Evolutionary conservation across 78 protist genomes (phyloP), one percentile per base, ranked within the genome.

Genomic region (Dictyostelium brefeldianum): DNA sequence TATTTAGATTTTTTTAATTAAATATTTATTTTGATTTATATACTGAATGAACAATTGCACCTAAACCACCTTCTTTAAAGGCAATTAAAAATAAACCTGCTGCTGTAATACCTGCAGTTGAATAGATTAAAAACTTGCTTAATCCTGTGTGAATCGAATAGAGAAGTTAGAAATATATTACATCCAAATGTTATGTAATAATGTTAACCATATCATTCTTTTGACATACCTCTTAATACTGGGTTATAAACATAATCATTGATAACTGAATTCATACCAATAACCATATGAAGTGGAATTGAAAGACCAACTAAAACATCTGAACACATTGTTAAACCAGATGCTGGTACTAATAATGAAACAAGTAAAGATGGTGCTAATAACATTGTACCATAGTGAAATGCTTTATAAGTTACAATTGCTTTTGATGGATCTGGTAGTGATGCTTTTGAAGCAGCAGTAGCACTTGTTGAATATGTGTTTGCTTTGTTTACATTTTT

Each of bases 211-310:
- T n/a, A n/a, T n/a, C n/a, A n/a, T n/a, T n/a, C n/a, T n/a, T n/a
- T 36, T 36, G 43, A 73, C 50, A 18, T 78, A 78, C 83, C 4
- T 78, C 83, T 78, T 20, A 56, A 29, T 18, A 22, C 5, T 78
- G 70, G 51, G 15, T 56, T 57, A 31, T 85, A 85, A 62, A 85
- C 48, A 41, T 85, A 85, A 62, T 85, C 92, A 59, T 85, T 85
- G 15, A 85, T 59, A 29, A 85, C 92, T 41, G 92, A 43, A 51
- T 75, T 50, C 83, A 85, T 75, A 59, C 92, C 92, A 10, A 85
- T 43, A 47, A 22, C 57, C 53, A 74, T 47, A 46, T 85, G 92
- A 75, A 64, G 48, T 74, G 92, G 92, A 57, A 85, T 41, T 18
- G 14, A 4, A 17, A 85, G 22, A 75, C 83, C 70, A 14, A 85